These are phyloP conservation scores for Curvularia spicifera DNA, from an alignment of 2,329 filamentous ascomycete species.

Conservation along the genomic window DNA sequence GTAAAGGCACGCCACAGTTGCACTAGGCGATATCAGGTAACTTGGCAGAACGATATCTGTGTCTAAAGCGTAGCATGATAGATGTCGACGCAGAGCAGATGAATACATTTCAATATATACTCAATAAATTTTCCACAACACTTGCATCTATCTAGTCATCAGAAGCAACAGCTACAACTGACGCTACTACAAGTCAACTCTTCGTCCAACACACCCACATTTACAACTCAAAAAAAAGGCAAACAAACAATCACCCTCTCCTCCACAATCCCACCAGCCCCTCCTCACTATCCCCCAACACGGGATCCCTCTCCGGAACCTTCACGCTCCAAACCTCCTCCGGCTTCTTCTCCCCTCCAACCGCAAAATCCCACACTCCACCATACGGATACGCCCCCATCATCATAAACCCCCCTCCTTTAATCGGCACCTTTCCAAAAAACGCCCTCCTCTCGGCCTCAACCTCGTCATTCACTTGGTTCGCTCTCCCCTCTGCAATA, in stretches of 20 bases:
- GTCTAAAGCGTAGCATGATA: no score
- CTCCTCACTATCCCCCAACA: constrained; percentile 51
- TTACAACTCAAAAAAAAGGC: neutral
- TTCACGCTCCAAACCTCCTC: constrained; percentile 55
- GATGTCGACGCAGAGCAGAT: no score
- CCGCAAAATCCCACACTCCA: constrained; percentile 59
- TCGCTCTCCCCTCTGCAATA: constrained; percentile 21
- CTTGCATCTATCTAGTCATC: no score
- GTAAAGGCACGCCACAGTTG: no score
- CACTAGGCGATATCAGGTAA: no score
- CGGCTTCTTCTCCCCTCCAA: constrained; percentile 54
- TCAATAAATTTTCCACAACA: no score
- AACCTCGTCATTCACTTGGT: constrained; percentile 29
- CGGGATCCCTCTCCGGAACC: constrained; percentile 57
- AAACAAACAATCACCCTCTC: neutral
- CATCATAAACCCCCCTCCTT: constrained; percentile 60
- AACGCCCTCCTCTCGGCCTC: constrained; percentile 44
- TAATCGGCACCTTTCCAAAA: constrained; percentile 47
- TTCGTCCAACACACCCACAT: neutral
- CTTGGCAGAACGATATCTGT: no score
- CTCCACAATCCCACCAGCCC: constrained; percentile 51
- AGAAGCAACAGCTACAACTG: no score
- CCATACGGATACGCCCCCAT: constrained; percentile 63
- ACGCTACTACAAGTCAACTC: neutral
- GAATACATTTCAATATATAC: no score